These are phyloP conservation scores for Nakaseomyces delphensis DNA, from an alignment of 1,139 yeast species.

Conservation along the genomic window DNA sequence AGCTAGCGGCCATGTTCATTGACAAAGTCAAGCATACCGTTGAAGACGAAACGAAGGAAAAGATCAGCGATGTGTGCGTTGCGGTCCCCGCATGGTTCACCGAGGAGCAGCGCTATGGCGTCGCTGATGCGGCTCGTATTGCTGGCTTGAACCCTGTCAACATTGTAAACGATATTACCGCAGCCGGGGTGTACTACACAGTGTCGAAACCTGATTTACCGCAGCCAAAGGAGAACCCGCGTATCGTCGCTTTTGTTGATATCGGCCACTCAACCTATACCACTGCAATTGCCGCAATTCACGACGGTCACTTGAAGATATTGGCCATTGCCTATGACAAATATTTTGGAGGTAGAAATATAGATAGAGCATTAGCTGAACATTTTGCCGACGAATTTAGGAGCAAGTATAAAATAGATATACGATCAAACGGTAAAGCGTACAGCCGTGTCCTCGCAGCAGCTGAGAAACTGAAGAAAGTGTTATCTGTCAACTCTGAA, in stretches of 20 bases:
- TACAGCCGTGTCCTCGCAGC: slow-evolving; percentile 85
- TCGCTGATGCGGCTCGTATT: slow-evolving; percentile 87
- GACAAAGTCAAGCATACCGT: slow-evolving; percentile 81
- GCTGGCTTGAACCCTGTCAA: slow-evolving; percentile 97
- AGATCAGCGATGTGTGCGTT: slow-evolving; percentile 76
- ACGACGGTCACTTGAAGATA: slow-evolving; percentile 90
- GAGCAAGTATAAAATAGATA: slow-evolving; percentile 84
- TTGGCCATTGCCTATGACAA: slow-evolving; percentile 86
- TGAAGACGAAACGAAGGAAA: slow-evolving; percentile 68
- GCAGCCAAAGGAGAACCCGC: slow-evolving; percentile 64
- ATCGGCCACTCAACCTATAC: slow-evolving; percentile 95
- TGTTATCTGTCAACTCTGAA: slow-evolving; percentile 84
- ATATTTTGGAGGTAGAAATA: slow-evolving; percentile 96
- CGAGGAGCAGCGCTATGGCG: slow-evolving; percentile 92
- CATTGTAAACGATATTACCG: slow-evolving; percentile 92
- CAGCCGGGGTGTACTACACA: slow-evolving; percentile 98
- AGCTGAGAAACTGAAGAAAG: slow-evolving; percentile 89
- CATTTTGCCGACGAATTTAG: slow-evolving; percentile 89
- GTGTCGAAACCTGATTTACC: slow-evolving; percentile 92
- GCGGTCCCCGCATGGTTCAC: slow-evolving; percentile 97
- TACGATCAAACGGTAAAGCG: slow-evolving; percentile 84
- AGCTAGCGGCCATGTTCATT: slow-evolving; percentile 88
- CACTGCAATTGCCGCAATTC: slow-evolving; percentile 80
- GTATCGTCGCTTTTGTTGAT: slow-evolving; percentile 85
- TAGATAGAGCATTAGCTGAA: slow-evolving; percentile 85